Percentiles rank a stretch among this genome's conserved stretches.
These are phyloP conservation scores for Suhomyces chickasaworum DNA, from an alignment of 1,139 yeast species.

Conservation along the genomic window DNA sequence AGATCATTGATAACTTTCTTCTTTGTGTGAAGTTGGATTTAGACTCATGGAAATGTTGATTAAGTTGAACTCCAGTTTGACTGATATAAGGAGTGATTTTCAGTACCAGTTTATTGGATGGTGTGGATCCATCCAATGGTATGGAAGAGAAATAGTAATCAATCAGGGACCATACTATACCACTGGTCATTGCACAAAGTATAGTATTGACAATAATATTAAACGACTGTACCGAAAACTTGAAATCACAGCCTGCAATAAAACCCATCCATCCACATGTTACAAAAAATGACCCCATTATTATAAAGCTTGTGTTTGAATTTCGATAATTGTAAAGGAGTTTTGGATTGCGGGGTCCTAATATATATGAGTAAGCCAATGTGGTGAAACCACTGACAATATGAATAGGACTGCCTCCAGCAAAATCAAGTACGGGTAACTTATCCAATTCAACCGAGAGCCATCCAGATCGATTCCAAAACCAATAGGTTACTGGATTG, in stretches of 20 bases:
- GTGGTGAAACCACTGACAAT: conserved; percentile 61
- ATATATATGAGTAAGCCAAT: conserved; percentile 57
- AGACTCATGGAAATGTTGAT: conserved; percentile 26
- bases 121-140: conserved; percentile 33
- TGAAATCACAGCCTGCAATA: conserved; percentile 46
- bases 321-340: conserved; percentile 40
- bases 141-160: conserved; percentile 45
- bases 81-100: conserved; percentile 15
- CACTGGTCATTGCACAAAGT: conserved; percentile 40
- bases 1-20: conserved; percentile 42
- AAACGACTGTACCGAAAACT: conserved; percentile 38
- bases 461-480: conserved; percentile 66
- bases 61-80: conserved; percentile 23
- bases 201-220: conserved; percentile 40
- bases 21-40: conserved; percentile 23
- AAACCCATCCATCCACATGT: conserved; percentile 50
- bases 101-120: background rate
- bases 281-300: conserved; percentile 53
- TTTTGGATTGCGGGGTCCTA: conserved; percentile 55
- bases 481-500: conserved; percentile 67
- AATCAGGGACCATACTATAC: conserved; percentile 40
- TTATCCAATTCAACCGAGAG: conserved; percentile 40
- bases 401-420: conserved; percentile 69
- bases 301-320: conserved; percentile 44
- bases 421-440: conserved; percentile 59